Conservation (phyloP, 2,329 filamentous ascomycete genomes). For the Monascus ruber region DNA sequence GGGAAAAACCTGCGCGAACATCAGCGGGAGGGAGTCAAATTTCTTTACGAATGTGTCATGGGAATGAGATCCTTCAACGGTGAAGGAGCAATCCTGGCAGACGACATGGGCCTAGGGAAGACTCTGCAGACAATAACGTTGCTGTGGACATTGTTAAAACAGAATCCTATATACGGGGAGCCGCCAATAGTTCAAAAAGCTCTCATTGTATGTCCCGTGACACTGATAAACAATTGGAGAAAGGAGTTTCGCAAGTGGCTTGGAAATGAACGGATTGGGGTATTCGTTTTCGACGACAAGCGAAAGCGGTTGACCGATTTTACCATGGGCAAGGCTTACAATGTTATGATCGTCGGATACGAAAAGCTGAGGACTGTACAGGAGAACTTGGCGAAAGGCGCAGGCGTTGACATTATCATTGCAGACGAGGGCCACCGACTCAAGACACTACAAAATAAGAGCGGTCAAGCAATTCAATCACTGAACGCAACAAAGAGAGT, state of each 20-base stretch:
- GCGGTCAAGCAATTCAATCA: conserved; percentile 53
- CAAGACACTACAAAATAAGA: conserved; percentile 59
- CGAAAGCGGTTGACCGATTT: conserved; percentile 55
- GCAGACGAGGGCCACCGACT: conserved; percentile 59
- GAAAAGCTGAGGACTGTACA: conserved; percentile 57
- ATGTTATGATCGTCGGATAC: conserved; percentile 63
- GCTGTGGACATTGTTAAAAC: conserved; percentile 61
- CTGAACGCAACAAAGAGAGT: conserved; percentile 50
- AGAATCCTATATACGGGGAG: conserved; percentile 53
- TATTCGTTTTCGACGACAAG: conserved; percentile 53
- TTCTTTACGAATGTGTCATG: conserved; percentile 68
- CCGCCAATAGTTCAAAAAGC: conserved; percentile 56
- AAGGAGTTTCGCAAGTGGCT: conserved; percentile 66
- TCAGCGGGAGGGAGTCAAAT: conserved; percentile 57
- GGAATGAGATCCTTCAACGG: conserved; percentile 55
- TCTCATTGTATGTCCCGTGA: conserved; percentile 61
- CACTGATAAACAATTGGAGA: conserved; percentile 61
- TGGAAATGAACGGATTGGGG: conserved; percentile 57
- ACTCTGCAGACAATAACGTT: conserved; percentile 61
- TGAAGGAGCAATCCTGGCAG: conserved; percentile 59
- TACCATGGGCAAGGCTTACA: conserved; percentile 56
- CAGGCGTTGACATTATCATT: conserved; percentile 57
- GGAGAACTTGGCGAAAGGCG: conserved; percentile 51
- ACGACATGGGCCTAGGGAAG: conserved; percentile 68
- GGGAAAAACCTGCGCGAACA: conserved; percentile 53